Base-by-base conservation (phyloP, 345 rosid genomes). In the Eucalyptus polybractea region DNA sequence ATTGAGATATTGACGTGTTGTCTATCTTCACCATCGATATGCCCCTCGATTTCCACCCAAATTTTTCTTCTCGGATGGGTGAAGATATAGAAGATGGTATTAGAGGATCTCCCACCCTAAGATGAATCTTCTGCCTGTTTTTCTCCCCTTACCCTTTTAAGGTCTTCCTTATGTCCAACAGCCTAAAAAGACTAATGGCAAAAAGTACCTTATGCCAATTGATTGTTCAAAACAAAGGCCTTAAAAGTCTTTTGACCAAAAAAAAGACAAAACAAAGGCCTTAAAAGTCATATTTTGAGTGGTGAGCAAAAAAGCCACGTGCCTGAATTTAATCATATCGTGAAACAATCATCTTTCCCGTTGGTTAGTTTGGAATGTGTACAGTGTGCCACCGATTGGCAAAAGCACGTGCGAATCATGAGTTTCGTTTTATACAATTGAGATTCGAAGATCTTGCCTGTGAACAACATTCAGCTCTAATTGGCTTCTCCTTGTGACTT, bases 21-120 rank as follows among this genome's bases (percentile, higher is more conserved):
- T 21, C 25, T 19, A 53, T 4, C 2, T 53, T 53, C 25, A 53
- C 10, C 1, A 3, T 53, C 25, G 2, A 21, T 53, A 53, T 4
- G 2, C 58, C 58, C 25, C 0, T 53, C 2, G 0, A 3, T 53
- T 53, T 10, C 9, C 24, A 53, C 10, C 24, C 24, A 21, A 19
- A 8, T 10, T 53, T 53, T 53, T 53, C 10, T 53, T 21, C 10
- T 53, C 2, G 0, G 0, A 21, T 8, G 25, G 10, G 0, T 21
- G 25, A 53, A 53, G 21, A 53, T 53, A 53, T 4, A 21, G 0
- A 21, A 53, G 24, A 53, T 19, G 56, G 21, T 4, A 53, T 21
- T 53, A 53, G 10, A 21, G 2, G 10, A 53, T 53, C 58, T 21
- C 58, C 1, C 10, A 7, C 2, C 24, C 2, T 53, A 53, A 53